Conservation (phyloP, 192 early-diverging fungal species). For the Coemansia sp. region DNA sequence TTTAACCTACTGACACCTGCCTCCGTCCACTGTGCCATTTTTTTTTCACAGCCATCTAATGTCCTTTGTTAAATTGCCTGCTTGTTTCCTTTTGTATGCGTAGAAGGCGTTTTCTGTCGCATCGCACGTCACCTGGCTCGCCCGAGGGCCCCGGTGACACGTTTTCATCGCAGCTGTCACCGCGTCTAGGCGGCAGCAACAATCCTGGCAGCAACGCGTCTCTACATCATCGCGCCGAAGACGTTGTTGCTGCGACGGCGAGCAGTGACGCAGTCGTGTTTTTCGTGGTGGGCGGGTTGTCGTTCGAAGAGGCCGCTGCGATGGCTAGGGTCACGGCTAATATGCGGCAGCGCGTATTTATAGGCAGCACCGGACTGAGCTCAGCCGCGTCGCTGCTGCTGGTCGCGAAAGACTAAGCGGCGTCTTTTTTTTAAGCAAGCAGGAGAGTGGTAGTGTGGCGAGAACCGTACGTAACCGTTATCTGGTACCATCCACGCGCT, state of each 20-base stretch:
- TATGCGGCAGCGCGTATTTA: conserved; percentile 12
- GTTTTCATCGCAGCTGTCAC: not conserved
- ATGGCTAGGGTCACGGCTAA: conserved; percentile 21
- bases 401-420: not conserved
- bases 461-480: not conserved
- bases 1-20: no score
- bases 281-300: conserved; percentile 46
- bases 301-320: conserved; percentile 35
- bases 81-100: not conserved
- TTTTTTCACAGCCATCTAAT: not conserved
- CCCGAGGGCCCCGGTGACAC: not conserved
- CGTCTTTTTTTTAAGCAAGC: not conserved
- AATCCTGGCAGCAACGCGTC: not conserved
- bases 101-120: conserved; percentile 48
- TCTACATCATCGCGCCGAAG: conserved; percentile 13
- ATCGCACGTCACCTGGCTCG: conserved; percentile 7
- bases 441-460: not conserved
- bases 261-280: conserved; percentile 32
- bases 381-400: conserved; percentile 3
- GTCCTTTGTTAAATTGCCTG: not conserved
- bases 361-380: conserved; percentile 28
- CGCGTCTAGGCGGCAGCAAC: conserved; percentile 1
- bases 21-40: no score
- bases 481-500: not conserved
- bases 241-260: conserved; percentile 12